These are phyloP conservation scores for Cyanidium caldarium DNA, from an alignment of 23 red algal genomes.

Conservation along the genomic window DNA sequence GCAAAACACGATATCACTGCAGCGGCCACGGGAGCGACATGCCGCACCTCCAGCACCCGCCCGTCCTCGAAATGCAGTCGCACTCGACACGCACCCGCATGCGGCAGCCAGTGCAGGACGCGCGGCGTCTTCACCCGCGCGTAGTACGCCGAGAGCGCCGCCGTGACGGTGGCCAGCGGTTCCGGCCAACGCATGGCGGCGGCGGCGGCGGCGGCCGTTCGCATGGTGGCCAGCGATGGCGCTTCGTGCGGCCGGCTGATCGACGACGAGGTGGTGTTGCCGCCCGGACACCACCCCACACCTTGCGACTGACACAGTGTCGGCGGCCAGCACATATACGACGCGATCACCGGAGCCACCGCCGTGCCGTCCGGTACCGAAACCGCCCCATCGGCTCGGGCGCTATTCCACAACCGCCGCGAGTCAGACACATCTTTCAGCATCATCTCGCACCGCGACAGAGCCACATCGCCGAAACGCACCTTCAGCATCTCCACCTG, in stretches of 20 bases:
- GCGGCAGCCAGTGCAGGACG: not conserved
- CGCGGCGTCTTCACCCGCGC: not conserved
- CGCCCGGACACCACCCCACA: not conserved
- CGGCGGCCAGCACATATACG: not conserved
- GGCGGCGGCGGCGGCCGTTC: too few species aligned
- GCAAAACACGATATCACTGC: not conserved
- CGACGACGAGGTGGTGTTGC: too few species aligned
- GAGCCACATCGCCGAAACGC: not conserved
- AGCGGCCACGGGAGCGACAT: not conserved
- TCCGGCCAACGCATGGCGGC: too few species aligned
- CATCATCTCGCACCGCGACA: not conserved
- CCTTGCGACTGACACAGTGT: not conserved
- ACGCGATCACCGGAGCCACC: not conserved
- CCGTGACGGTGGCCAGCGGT: too few species aligned
- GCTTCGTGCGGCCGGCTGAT: too few species aligned
- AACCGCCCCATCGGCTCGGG: not conserved
- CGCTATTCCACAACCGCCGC: not conserved
- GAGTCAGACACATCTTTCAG: slow-evolving; percentile 4
- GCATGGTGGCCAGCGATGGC: too few species aligned
- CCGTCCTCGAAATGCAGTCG: not conserved
- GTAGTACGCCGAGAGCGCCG: not conserved
- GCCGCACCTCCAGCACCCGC: not conserved
- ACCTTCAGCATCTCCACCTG: not conserved
- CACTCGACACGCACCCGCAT: not conserved
- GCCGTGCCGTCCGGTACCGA: not conserved